A percentile compares a stretch with the other conserved stretches of the same genome.
These are phyloP conservation scores for Phytophthora lateralis DNA, from an alignment of 352 stramenopile genomes.

Conservation along the genomic window DNA sequence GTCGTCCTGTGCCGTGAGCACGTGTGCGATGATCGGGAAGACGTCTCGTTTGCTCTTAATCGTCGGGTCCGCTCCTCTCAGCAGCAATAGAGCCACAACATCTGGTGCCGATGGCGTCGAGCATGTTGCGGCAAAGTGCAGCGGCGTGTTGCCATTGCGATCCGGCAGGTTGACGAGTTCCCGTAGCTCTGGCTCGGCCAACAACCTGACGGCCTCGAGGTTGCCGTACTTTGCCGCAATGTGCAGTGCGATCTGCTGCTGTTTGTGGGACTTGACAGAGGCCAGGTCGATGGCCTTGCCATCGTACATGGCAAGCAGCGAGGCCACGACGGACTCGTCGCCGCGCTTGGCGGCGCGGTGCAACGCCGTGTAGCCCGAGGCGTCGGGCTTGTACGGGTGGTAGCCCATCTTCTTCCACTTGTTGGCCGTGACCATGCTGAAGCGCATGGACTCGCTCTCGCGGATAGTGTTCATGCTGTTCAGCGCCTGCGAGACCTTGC, in stretches of 20 bases:
- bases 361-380: conserved; percentile 79
- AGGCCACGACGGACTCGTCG: conserved; percentile 66
- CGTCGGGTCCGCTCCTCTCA: conserved; percentile 60
- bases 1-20: conserved; percentile 74
- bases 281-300: conserved; percentile 70
- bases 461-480: conserved; percentile 70
- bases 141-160: conserved; percentile 80
- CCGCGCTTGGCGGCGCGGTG: conserved; percentile 78
- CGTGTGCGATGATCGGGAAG: conserved; percentile 78
- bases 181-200: conserved; percentile 63
- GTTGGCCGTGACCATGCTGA: conserved; percentile 74
- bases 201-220: conserved; percentile 54
- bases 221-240: conserved; percentile 86
- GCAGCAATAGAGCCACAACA: conserved; percentile 67
- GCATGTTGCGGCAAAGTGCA: conserved; percentile 82
- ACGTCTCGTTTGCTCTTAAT: conserved; percentile 76
- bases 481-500: conserved; percentile 63
- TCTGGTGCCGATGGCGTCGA: conserved; percentile 47
- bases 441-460: conserved; percentile 81
- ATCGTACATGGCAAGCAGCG: conserved; percentile 84
- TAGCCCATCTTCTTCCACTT: conserved; percentile 89
- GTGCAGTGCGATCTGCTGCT: conserved; percentile 81
- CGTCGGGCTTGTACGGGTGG: conserved; percentile 82
- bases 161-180: conserved; percentile 65
- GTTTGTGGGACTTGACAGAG: conserved; percentile 67